A percentile compares a stretch with the other conserved stretches of the same genome.
These are phyloP conservation scores for Coleophoma crateriformis DNA, from an alignment of 2,329 filamentous ascomycete species.

Conservation along the genomic window DNA sequence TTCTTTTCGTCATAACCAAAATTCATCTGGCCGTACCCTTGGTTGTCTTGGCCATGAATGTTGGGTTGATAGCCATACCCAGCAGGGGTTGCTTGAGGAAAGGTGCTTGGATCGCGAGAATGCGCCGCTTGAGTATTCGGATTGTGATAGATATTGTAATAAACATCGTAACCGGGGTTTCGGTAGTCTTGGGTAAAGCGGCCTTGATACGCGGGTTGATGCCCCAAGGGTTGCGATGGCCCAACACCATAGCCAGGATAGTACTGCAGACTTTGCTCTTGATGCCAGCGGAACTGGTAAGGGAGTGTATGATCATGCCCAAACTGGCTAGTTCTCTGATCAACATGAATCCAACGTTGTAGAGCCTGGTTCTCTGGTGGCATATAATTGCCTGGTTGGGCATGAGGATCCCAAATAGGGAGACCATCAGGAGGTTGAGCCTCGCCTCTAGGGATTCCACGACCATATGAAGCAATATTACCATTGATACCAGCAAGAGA, in stretches of 20 bases:
- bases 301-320: conserved; percentile 5
- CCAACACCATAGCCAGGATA: conserved; percentile 3
- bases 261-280: conserved; percentile 3
- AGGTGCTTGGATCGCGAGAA: not conserved
- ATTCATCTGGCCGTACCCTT: not conserved
- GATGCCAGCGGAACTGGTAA: conserved; percentile 11
- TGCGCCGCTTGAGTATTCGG: not conserved
- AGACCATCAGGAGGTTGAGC: conserved; percentile 55
- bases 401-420: conserved; percentile 50
- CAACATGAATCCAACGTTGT: conserved; percentile 10
- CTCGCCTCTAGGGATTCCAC: conserved; percentile 57
- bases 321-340: conserved; percentile 9
- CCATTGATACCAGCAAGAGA: conserved; percentile 76
- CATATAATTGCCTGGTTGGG: conserved; percentile 24
- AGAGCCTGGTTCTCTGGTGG: conserved; percentile 31
- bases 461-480: conserved; percentile 58
- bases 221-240: not conserved
- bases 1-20: not conserved
- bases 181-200: not conserved
- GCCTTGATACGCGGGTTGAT: not conserved
- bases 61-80: not conserved
- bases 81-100: not conserved
- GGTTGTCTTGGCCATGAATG: not conserved
- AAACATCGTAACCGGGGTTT: conserved; percentile 1
- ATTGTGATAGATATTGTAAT: not conserved